These are phyloP conservation scores for Cercospora sp. DNA, from an alignment of 2,329 filamentous ascomycete species.

Conservation along the genomic window DNA sequence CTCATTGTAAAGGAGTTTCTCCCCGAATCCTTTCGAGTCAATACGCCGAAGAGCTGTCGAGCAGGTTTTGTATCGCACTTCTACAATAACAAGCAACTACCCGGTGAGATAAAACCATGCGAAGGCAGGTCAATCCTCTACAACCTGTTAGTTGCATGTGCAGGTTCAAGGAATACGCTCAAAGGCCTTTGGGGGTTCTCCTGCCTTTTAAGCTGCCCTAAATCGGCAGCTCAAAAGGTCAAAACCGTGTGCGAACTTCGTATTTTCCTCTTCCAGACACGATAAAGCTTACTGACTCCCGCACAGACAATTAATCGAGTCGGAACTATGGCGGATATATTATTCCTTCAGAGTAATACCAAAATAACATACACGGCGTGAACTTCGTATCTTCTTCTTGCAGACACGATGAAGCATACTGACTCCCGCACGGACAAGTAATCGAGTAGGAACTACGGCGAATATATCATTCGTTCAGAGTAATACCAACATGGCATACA, in stretches of 20 bases:
- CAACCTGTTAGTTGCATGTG: no score
- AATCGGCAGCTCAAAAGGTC: no score
- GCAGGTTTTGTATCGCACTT: neutral
- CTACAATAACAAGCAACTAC: neutral
- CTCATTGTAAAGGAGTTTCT: neutral
- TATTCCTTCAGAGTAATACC: neutral
- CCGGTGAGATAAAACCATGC: neutral
- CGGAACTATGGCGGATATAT: neutral
- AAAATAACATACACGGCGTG: neutral
- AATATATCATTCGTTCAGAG: neutral
- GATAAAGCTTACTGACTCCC: neutral
- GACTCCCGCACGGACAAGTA: neutral
- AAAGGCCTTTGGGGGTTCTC: no score
- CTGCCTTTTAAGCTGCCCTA: no score
- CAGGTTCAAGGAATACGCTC: no score
- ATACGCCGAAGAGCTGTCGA: neutral
- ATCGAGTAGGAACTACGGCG: neutral
- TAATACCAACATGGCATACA: neutral
- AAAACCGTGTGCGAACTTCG: neutral
- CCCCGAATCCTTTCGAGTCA: no score
- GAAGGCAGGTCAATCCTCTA: neutral
- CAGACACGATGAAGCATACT: neutral
- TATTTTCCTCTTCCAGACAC: neutral
- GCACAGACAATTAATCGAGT: neutral
- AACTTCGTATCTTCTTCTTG: neutral